Evolutionary conservation across 768 basidiomycete genomes (phyloP), one percentile per base, ranked within the genome.

Genomic region (Porphyrellus cyaneotinctus): DNA sequence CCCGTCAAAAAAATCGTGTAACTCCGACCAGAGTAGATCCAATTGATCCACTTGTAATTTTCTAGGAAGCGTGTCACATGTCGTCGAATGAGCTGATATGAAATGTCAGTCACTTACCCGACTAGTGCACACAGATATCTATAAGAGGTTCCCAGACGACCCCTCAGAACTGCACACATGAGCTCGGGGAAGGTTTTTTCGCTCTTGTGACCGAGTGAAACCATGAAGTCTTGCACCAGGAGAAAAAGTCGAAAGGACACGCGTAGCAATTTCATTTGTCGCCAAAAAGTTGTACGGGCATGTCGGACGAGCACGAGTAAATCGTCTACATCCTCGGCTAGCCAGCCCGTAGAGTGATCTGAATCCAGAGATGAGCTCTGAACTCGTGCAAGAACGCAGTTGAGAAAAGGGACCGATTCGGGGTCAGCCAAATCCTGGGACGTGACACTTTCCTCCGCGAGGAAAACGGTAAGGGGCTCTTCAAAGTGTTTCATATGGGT

Each of bases 401-500:
- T 64, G 20, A 78, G 70, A 60, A 74, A 78, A 58, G 51, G 51
- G 28, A 43, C 62, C 20, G 59, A 73, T 54, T 50, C 33, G 8
- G 58, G 54, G 17, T 62, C 47, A 20, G 51, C 43, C 24, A 72
- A 52, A 17, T 50, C 24, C 18, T 24, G 23, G 44, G 49, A 58
- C 12, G 42, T 17, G 10, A 58, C 28, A 20, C 3, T 42, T 37
- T 49, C 51, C 11, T 58, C 61, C 45, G 58, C 5, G 32, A 61
- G 49, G 50, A 68, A 39, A 9, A 76, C 44, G 4, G 78, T 74
- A 14, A 88, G 65, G 0, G 84, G 82, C 23, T 87, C 80, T 24
- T 76, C 75, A 57, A 87, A 88, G 64, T 91, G 88, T 54, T 86
- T 86, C 65, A 90, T 66, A 61, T 88, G 74, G 0, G 74, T 73